Evolutionary conservation across 352 stramenopile species (phyloP).

Genomic region (Plasmopara viticola): DNA sequence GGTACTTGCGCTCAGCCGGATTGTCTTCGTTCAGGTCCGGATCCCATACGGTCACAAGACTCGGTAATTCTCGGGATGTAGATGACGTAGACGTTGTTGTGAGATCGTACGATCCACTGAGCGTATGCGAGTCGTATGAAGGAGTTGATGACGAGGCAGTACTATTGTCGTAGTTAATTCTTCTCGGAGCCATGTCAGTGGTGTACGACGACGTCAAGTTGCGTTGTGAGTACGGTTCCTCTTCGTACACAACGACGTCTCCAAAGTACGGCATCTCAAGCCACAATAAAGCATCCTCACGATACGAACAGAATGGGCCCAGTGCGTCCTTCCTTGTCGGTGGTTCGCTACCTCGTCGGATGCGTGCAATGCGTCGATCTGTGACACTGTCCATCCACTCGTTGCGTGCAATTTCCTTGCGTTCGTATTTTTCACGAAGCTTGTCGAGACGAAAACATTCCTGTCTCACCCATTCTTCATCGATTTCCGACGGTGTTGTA

Average conservation of each 20-base stretch:
- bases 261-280: slow-evolving; percentile 90
- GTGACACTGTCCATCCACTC: slow-evolving; percentile 91
- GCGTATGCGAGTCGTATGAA: slow-evolving; percentile 37
- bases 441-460: slow-evolving; percentile 84
- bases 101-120: slow-evolving; percentile 48
- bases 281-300: slow-evolving; percentile 74
- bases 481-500: slow-evolving; percentile 61
- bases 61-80: slow-evolving; percentile 32
- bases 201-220: slow-evolving; percentile 50
- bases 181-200: slow-evolving; percentile 34
- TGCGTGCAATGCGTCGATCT: slow-evolving; percentile 77
- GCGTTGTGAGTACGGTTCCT: slow-evolving; percentile 84
- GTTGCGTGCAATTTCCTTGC: slow-evolving; percentile 78
- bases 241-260: slow-evolving; percentile 89
- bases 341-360: slow-evolving; percentile 71
- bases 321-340: slow-evolving; percentile 61
- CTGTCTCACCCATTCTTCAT: slow-evolving; percentile 65
- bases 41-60: slow-evolving; percentile 77
- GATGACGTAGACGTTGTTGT: slow-evolving; percentile 17
- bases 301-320: slow-evolving; percentile 74
- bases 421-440: slow-evolving; percentile 84
- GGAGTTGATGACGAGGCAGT: slow-evolving; percentile 12
- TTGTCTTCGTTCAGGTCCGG: slow-evolving; percentile 86
- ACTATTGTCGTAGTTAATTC: slow-evolving; percentile 32
- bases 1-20: slow-evolving; percentile 96